Base-by-base conservation (phyloP, 2,329 filamentous ascomycete species). In the Fusarium goolgardi region DNA sequence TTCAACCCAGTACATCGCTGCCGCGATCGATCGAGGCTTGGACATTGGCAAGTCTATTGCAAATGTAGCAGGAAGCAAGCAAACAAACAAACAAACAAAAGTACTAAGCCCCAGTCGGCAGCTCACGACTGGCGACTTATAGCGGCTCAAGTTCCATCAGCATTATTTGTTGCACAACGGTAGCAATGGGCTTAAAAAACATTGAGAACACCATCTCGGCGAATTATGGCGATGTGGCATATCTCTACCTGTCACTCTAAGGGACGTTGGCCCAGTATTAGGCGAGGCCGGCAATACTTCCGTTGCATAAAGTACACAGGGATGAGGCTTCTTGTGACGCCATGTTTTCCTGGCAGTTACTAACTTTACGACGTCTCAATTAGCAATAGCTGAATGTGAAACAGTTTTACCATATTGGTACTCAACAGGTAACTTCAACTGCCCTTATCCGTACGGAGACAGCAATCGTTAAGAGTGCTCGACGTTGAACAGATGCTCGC, bases 231-330 rank as follows among this genome's bases (percentile, higher is more conserved):
- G 43, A 57, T 41, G 35, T 45, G 47, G 51, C 63, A 35, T 35
- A 32, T 49, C 32, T 52, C 49, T 39, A 66, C 39, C 54, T 59
- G 43, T 34, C 49, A 69, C 57, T 50, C 63, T 55, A 52, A 57
- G 52, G 58, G 41, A 63, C 53, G 44, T 58, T 52, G 43, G 50
- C 49, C 47, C 40, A 67, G 44, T 59, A 45, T 67, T 72, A 70
- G 71, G 69, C 71, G 71, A 73, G 64, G 35, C 59, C 67, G 69
- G 66, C 64, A 69, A 53, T 51, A 56, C 35, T 64, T 57, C 70
- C 67, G 68, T 50, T 59, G 49, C 60, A 71, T 63, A 62, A 69
- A 55, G 57, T 57, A 49, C 46, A 23, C 66, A 58, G 59, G 67
- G 65, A 45, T 55, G 37, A 23, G 50, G 51, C 29, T 54, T 58